These are phyloP conservation scores for Arxiozyma slooffiae DNA, from an alignment of 1,139 yeast species.

Conservation along the genomic window DNA sequence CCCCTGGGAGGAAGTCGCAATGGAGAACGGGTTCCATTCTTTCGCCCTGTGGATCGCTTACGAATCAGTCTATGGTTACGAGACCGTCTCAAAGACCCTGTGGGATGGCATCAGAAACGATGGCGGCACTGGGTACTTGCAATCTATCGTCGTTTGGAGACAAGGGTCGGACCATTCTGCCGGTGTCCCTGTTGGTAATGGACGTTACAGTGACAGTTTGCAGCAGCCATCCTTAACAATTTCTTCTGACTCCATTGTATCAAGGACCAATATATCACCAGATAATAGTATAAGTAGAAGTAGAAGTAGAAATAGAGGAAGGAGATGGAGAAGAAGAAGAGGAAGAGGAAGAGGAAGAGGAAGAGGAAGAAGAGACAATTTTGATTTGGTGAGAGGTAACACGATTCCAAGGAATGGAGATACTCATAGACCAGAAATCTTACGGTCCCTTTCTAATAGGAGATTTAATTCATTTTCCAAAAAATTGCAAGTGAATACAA, in stretches of 20 bases:
- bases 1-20: constrained; percentile 15
- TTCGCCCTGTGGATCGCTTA: constrained; percentile 12
- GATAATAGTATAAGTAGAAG: neutral
- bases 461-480: neutral
- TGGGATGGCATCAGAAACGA: constrained; percentile 14
- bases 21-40: constrained; percentile 11
- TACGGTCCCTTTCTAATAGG: neutral
- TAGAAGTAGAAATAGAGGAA: neutral
- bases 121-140: constrained; percentile 15
- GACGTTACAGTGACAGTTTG: too few relatives aligned
- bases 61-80: constrained; percentile 12
- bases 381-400: neutral
- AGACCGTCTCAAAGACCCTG: constrained; percentile 6
- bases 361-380: neutral
- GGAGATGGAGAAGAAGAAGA: neutral
- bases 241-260: neutral
- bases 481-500: neutral
- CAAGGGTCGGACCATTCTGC: constrained; percentile 13
- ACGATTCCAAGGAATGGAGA: neutral
- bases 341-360: neutral
- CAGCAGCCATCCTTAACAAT: too few relatives aligned
- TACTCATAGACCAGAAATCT: neutral
- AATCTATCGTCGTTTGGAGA: constrained; percentile 21
- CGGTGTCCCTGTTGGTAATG: neutral
- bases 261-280: neutral